phyloP scores from a whole-genome alignment of 1,284 basidiomycete genomes.

The Anthracocystis panici-leucophaei region DNA sequence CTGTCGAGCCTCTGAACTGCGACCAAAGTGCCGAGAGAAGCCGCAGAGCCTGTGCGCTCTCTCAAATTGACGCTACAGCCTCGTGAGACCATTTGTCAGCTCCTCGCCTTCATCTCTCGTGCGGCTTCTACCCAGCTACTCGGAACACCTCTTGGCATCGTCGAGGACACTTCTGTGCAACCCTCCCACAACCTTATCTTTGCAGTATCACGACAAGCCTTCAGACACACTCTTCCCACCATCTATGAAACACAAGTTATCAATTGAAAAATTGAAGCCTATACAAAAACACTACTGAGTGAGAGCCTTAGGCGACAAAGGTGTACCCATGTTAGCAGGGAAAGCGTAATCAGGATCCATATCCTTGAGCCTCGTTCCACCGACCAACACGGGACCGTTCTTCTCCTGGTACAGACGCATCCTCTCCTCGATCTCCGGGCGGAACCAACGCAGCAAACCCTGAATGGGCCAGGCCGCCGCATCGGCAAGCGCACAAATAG shows the following conservation, averaged over 20 bases:
- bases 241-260: too few relatives aligned
- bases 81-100: too few relatives aligned
- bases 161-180: too few relatives aligned
- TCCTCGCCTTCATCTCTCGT: too few relatives aligned
- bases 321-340: constrained; percentile 80
- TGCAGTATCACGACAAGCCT: too few relatives aligned
- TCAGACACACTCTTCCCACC: too few relatives aligned
- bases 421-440: constrained; percentile 80
- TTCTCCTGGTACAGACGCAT: constrained; percentile 82
- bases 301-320: constrained; percentile 47
- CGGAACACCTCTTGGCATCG: background rate
- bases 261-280: background rate
- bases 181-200: too few relatives aligned
- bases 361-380: constrained; percentile 81
- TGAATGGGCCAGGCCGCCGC: constrained; percentile 99
- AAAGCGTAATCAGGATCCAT: constrained; percentile 80
- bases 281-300: constrained; percentile 14
- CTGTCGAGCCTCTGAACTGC: too few relatives aligned
- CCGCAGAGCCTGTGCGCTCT: too few relatives aligned
- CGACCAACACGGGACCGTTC: constrained; percentile 88
- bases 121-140: background rate
- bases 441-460: constrained; percentile 93
- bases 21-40: too few relatives aligned
- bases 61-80: too few relatives aligned
- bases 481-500: constrained; percentile 94